phyloP scores from a whole-genome alignment of 805 yeast genomes.

The Ogataea siamensis region DNA sequence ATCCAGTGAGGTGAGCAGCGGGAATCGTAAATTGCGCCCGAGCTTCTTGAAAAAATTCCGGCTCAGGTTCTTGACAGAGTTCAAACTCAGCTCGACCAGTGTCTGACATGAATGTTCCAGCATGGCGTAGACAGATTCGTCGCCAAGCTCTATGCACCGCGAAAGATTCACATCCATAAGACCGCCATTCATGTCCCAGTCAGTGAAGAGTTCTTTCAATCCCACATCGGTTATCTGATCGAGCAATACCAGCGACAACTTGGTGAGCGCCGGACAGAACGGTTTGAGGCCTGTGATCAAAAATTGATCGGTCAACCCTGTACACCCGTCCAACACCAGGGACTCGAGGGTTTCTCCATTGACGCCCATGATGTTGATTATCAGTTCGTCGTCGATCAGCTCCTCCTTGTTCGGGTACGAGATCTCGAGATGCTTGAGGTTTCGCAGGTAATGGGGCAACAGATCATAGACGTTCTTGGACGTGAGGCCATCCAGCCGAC shows the following conservation, averaged over 20 bases:
- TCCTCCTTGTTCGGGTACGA: constrained; percentile 67
- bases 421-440: constrained; percentile 58
- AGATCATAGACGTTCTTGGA: constrained; percentile 56
- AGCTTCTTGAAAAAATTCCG: constrained; percentile 46
- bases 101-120: constrained; percentile 63
- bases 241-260: constrained; percentile 55
- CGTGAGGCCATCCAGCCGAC: constrained; percentile 70
- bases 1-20: constrained; percentile 67
- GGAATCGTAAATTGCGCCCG: constrained; percentile 44
- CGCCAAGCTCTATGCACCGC: constrained; percentile 65
- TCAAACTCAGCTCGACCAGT: constrained; percentile 66
- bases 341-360: constrained; percentile 60
- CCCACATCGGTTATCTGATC: constrained; percentile 73
- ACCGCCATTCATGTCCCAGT: constrained; percentile 58
- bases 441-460: constrained; percentile 60
- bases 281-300: constrained; percentile 55
- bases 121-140: constrained; percentile 57
- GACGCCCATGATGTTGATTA: constrained; percentile 57
- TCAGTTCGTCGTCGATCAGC: constrained; percentile 62
- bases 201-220: constrained; percentile 52
- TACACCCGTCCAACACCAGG: constrained; percentile 70
- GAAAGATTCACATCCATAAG: constrained; percentile 58
- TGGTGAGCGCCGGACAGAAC: constrained; percentile 55
- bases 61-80: constrained; percentile 64
- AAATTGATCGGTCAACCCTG: constrained; percentile 65